These are phyloP conservation scores for Pseudozyma hubeiensis DNA, from an alignment of 1,284 basidiomycete genomes.

Conservation along the genomic window DNA sequence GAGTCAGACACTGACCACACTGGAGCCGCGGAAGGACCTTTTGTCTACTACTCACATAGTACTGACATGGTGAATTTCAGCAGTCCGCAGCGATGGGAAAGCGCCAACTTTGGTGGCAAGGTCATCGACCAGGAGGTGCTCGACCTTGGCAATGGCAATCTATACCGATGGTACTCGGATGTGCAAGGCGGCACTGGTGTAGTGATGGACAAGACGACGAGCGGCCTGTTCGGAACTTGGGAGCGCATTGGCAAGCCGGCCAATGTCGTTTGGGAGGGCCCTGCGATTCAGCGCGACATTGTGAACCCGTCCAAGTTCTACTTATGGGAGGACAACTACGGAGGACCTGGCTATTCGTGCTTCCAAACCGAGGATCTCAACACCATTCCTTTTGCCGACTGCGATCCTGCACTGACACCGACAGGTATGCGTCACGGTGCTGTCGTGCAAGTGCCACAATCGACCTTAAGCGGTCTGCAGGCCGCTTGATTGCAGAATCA, in stretches of 20 bases:
- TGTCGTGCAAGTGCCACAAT: conserved; percentile 11
- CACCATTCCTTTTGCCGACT: conserved; percentile 19
- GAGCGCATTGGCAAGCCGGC: conserved; percentile 32
- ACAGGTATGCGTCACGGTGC: conserved; percentile 27
- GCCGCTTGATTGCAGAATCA: conserved; percentile 3
- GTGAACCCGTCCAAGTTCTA: conserved; percentile 27
- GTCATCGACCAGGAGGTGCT: conserved; percentile 28
- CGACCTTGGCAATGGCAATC: conserved; percentile 30
- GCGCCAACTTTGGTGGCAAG: conserved; percentile 31
- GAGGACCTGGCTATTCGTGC: conserved; percentile 33
- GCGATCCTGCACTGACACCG: conserved; percentile 27
- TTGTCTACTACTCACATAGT: conserved; percentile 31
- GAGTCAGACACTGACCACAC: conserved; percentile 24
- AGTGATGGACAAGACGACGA: conserved; percentile 32
- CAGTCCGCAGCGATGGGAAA: conserved; percentile 24
- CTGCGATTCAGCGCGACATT: conserved; percentile 34
- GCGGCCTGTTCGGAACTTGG: conserved; percentile 26
- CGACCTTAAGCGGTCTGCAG: conserved; percentile 1
- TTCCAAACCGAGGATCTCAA: conserved; percentile 26
- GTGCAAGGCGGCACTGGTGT: conserved; percentile 16
- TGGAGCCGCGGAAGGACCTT: conserved; percentile 14
- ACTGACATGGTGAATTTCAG: neutral
- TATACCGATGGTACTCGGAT: conserved; percentile 30
- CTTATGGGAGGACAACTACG: conserved; percentile 37
- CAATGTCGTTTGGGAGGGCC: conserved; percentile 28